A percentile compares a stretch with the other conserved stretches of the same genome.
Evolutionary conservation across 805 yeast genomes (phyloP).

Genomic region (Starmerella kuoi): DNA sequence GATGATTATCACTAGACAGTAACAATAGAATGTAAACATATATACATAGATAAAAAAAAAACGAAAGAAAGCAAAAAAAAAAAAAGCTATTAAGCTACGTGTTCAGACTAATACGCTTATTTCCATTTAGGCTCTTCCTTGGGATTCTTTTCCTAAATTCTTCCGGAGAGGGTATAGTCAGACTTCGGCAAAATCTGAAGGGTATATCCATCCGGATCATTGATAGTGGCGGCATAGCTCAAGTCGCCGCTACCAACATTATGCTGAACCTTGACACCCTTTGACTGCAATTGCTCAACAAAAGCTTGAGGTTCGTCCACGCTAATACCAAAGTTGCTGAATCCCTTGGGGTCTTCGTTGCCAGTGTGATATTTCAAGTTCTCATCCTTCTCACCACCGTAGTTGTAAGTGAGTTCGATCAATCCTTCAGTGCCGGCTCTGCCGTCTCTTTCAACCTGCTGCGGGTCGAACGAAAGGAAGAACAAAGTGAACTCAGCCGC

Average conservation of each 20-base stretch:
- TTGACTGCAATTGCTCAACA: conserved; percentile 35
- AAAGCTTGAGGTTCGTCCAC: conserved; percentile 51
- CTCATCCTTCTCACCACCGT: conserved; percentile 81
- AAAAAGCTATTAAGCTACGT: no score
- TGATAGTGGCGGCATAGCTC: conserved; percentile 63
- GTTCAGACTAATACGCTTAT: no score
- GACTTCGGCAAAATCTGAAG: conserved; percentile 53
- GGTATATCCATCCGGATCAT: conserved; percentile 85
- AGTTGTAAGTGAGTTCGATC: conserved; percentile 85
- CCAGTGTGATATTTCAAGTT: conserved; percentile 73
- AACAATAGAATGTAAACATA: no score
- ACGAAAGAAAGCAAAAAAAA: no score
- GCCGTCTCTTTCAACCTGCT: conserved; percentile 32
- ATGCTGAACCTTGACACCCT: conserved; percentile 37
- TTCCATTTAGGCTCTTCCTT: no score
- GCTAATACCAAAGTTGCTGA: conserved; percentile 72
- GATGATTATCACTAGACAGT: no score
- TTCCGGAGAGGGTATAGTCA: conserved; percentile 20
- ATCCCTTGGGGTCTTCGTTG: conserved; percentile 68
- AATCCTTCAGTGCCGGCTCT: conserved; percentile 47
- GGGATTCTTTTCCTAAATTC: not conserved
- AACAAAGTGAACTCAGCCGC: conserved; percentile 74
- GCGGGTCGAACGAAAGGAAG: conserved; percentile 61
- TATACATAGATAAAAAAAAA: no score
- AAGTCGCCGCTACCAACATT: conserved; percentile 34